Conservation (phyloP, 805 yeast genomes). For the Cephaloascus fragrans region DNA sequence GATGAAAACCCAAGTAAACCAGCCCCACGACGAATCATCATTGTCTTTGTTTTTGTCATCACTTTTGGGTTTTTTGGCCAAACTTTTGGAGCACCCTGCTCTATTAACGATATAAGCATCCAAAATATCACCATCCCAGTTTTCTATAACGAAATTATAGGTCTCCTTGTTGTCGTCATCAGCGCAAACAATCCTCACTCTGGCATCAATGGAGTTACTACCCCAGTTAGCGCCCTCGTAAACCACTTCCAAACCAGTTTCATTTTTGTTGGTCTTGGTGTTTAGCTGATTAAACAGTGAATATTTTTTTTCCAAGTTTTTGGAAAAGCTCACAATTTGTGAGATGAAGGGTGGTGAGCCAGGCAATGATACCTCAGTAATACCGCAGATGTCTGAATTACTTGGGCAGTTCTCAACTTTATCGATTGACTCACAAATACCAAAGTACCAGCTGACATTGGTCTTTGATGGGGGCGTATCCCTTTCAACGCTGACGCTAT, state of each 20-base stretch:
- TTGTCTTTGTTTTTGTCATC: constrained; percentile 8
- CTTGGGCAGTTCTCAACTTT: constrained; percentile 48
- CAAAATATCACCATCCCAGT: constrained; percentile 27
- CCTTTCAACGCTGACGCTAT: constrained; percentile 23
- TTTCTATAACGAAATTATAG: constrained; percentile 15
- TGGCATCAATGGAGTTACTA: constrained; percentile 34
- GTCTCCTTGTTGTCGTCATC: constrained; percentile 10
- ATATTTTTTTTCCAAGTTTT: constrained; percentile 19
- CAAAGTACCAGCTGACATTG: constrained; percentile 55
- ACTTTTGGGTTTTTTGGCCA: constrained; percentile 8
- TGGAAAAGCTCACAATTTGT: constrained; percentile 52
- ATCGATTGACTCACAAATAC: constrained; percentile 52
- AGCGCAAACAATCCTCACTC: constrained; percentile 38
- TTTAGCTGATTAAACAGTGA: not conserved
- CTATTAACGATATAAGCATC: constrained; percentile 18
- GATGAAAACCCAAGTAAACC: constrained; percentile 77
- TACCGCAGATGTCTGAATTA: constrained; percentile 73
- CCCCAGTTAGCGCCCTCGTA: constrained; percentile 69
- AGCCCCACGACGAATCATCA: constrained; percentile 56
- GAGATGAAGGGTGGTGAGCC: constrained; percentile 37
- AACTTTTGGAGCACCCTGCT: constrained; percentile 29
- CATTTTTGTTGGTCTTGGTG: not conserved
- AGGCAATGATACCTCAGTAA: constrained; percentile 46
- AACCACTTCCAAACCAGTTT: constrained; percentile 19
- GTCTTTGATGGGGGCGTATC: constrained; percentile 78